Percentiles rank a stretch among this genome's conserved stretches.
These are phyloP conservation scores for Brettanomyces anomalus DNA, from an alignment of 805 yeast genomes.

Conservation along the genomic window DNA sequence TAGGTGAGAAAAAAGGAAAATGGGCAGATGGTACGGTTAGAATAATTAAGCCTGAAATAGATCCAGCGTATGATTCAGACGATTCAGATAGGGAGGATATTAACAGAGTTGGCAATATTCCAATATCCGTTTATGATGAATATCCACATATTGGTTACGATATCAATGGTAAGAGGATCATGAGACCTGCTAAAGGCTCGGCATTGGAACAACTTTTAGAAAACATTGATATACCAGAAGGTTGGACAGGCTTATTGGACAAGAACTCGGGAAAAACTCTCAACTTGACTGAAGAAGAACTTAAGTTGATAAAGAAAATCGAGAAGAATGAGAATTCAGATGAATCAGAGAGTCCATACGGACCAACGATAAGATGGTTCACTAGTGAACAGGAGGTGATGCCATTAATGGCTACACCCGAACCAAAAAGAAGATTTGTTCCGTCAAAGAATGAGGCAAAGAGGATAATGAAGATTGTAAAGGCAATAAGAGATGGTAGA, in stretches of 20 bases:
- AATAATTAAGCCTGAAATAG: slow-evolving; percentile 76
- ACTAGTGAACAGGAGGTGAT: slow-evolving; percentile 73
- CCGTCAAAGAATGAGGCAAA: slow-evolving; percentile 97
- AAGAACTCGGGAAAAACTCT: slow-evolving; percentile 78
- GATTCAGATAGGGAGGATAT: slow-evolving; percentile 74
- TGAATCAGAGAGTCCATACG: slow-evolving; percentile 77
- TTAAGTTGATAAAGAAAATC: slow-evolving; percentile 78
- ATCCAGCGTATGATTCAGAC: slow-evolving; percentile 91
- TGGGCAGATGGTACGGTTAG: slow-evolving; percentile 79
- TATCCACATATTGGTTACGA: slow-evolving; percentile 97
- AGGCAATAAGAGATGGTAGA: slow-evolving; percentile 94
- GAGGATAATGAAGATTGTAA: slow-evolving; percentile 90
- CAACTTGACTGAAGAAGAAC: slow-evolving; percentile 78
- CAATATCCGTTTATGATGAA: slow-evolving; percentile 88
- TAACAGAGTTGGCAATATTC: slow-evolving; percentile 91
- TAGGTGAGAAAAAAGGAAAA: slow-evolving; percentile 32
- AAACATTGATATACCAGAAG: slow-evolving; percentile 89
- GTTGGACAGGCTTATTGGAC: slow-evolving; percentile 96
- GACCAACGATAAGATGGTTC: slow-evolving; percentile 94
- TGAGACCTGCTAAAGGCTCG: slow-evolving; percentile 97
- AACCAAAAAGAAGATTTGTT: slow-evolving; percentile 93
- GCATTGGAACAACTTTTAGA: slow-evolving; percentile 89
- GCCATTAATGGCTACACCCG: slow-evolving; percentile 93
- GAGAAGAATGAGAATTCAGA: slow-evolving; percentile 81
- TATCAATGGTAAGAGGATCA: slow-evolving; percentile 93